A percentile compares a stretch with the other conserved stretches of the same genome.
These are phyloP conservation scores for Angomonas desouzai DNA, from an alignment of 208 protist genomes.

Conservation along the genomic window DNA sequence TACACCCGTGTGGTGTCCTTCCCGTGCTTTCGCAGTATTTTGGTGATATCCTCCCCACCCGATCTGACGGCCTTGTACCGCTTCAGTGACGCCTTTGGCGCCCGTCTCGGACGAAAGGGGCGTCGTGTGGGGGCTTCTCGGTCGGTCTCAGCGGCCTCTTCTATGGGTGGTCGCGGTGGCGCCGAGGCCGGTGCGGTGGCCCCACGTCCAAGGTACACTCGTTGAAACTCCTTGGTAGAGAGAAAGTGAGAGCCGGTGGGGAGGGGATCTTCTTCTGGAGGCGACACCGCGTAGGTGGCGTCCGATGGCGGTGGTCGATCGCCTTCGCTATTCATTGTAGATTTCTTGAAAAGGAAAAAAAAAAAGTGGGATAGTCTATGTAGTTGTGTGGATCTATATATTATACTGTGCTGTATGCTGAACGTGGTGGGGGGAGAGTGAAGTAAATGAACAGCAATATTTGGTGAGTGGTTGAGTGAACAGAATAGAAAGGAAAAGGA, in stretches of 20 bases:
- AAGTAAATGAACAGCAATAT: too few relatives aligned
- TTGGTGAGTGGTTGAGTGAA: neutral
- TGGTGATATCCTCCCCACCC: constrained; percentile 2
- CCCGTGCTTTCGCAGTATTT: neutral
- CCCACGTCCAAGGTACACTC: constrained; percentile 31
- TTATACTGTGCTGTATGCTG: too few relatives aligned
- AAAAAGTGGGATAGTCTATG: constrained; percentile 9
- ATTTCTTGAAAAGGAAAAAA: neutral
- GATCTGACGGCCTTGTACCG: neutral
- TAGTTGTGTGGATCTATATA: too few relatives aligned
- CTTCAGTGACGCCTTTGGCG: neutral
- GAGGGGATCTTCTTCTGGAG: neutral
- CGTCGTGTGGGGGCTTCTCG: neutral
- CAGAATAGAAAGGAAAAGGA: constrained; percentile 3
- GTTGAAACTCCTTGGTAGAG: constrained; percentile 39
- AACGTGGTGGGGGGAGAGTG: too few relatives aligned
- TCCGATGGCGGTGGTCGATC: neutral
- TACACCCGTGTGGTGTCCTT: neutral
- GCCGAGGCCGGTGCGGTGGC: neutral
- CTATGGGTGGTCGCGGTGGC: neutral
- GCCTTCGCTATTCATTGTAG: constrained; percentile 2
- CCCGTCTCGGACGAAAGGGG: neutral
- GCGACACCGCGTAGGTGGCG: constrained; percentile 5
- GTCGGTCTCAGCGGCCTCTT: neutral
- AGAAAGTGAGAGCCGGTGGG: constrained; percentile 31